Evolutionary conservation across 176 grass and related monocot species (phyloP).

Genomic region (Zoysia japonica): DNA sequence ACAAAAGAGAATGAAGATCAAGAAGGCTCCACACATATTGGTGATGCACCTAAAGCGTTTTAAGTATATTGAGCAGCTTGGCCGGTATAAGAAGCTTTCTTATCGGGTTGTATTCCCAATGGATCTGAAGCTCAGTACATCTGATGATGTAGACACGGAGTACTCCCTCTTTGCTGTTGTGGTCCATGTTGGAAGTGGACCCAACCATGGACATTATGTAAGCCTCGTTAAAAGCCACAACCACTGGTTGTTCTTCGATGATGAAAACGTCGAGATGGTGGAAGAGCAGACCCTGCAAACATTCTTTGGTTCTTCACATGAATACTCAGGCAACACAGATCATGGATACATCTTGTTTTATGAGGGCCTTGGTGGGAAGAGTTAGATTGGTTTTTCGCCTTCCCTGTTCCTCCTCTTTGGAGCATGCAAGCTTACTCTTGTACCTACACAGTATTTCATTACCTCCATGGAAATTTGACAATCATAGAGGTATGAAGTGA

Average conservation of each 20-base stretch:
- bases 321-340: constrained; percentile 96
- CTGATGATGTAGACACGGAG: constrained; percentile 78
- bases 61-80: constrained; percentile 94
- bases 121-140: constrained; percentile 86
- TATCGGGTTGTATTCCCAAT: constrained; percentile 95
- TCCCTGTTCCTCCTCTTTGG: constrained; percentile 38
- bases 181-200: constrained; percentile 92
- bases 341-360: constrained; percentile 99
- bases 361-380: constrained; percentile 73
- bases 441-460: constrained; percentile 54
- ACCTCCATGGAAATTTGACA: constrained; percentile 46
- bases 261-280: constrained; percentile 95
- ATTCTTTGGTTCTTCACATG: constrained; percentile 91
- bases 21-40: constrained; percentile 88
- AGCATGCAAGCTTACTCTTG: constrained; percentile 53
- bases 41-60: constrained; percentile 95
- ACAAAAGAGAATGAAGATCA: constrained; percentile 98
- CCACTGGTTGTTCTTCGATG: constrained; percentile 97
- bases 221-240: constrained; percentile 95
- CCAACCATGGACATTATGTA: constrained; percentile 97
- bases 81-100: constrained; percentile 94
- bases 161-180: constrained; percentile 96
- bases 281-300: constrained; percentile 88
- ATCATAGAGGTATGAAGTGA: constrained; percentile 45
- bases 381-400: constrained; percentile 43